Conservation (phyloP, 345 rosid species). For the Rubroshorea leprosula region DNA sequence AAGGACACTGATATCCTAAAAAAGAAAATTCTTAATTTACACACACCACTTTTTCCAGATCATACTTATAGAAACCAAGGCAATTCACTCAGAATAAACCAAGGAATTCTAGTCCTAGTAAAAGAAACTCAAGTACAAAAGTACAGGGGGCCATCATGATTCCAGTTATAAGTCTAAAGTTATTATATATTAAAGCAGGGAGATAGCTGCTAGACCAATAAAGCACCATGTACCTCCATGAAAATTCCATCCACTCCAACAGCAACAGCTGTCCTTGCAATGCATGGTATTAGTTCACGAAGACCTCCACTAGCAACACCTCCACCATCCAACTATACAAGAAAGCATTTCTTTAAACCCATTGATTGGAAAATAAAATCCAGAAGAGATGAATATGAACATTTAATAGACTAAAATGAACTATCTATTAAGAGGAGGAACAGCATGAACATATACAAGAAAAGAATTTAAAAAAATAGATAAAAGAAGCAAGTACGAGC, state of each 20-base stretch:
- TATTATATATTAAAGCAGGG: too few relatives aligned
- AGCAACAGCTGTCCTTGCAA: constrained; percentile 93
- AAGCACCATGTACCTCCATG: constrained; percentile 68
- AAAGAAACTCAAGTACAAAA: too few relatives aligned
- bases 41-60: background rate
- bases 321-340: constrained; percentile 81
- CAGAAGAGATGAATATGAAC: background rate
- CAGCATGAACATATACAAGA: too few relatives aligned
- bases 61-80: constrained; percentile 2
- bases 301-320: constrained; percentile 99
- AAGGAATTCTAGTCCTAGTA: background rate
- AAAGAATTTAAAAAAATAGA: too few relatives aligned
- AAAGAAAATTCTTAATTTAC: background rate
- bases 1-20: background rate
- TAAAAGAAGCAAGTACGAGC: too few relatives aligned
- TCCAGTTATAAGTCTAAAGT: too few relatives aligned
- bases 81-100: background rate
- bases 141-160: too few relatives aligned
- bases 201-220: background rate
- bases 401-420: background rate
- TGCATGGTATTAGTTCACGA: constrained; percentile 95
- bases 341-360: constrained; percentile 12
- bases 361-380: background rate
- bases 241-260: constrained; percentile 96
- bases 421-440: too few relatives aligned